These are phyloP conservation scores for Cucumis hystrix DNA, from an alignment of 306 rosid species.

Conservation along the genomic window DNA sequence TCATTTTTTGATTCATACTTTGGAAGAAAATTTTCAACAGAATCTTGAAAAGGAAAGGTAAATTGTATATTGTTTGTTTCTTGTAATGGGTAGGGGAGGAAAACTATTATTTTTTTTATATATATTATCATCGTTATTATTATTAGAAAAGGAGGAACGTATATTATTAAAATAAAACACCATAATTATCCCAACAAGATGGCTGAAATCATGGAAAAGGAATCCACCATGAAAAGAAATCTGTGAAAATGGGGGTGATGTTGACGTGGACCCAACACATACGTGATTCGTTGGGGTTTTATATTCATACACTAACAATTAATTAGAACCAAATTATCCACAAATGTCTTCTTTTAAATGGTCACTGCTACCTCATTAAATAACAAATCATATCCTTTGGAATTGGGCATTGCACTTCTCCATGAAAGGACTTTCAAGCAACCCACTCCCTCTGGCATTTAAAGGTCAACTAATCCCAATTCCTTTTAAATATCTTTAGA, in stretches of 20 bases:
- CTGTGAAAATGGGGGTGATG: background rate
- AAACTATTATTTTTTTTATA: background rate
- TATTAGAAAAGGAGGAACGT: background rate
- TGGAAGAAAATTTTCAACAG: background rate
- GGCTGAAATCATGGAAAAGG: background rate
- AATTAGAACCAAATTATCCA: background rate
- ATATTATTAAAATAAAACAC: background rate
- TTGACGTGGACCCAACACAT: background rate
- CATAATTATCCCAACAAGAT: background rate
- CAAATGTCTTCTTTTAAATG: background rate
- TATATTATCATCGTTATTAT: too few relatives aligned
- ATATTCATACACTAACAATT: background rate
- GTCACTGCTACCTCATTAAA: background rate
- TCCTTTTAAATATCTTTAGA: background rate
- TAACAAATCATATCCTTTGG: background rate
- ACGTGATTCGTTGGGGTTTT: background rate
- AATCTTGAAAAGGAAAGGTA: background rate
- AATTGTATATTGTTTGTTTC: background rate
- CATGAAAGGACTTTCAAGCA: background rate
- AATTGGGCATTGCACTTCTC: background rate
- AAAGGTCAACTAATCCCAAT: background rate
- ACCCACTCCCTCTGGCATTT: background rate
- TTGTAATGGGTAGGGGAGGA: background rate
- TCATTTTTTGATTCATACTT: background rate
- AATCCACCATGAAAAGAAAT: background rate